Evolutionary conservation across 2,329 filamentous ascomycete genomes (phyloP), one percentile per base, ranked within the genome.

Genomic region (Stylonectria norvegica): DNA sequence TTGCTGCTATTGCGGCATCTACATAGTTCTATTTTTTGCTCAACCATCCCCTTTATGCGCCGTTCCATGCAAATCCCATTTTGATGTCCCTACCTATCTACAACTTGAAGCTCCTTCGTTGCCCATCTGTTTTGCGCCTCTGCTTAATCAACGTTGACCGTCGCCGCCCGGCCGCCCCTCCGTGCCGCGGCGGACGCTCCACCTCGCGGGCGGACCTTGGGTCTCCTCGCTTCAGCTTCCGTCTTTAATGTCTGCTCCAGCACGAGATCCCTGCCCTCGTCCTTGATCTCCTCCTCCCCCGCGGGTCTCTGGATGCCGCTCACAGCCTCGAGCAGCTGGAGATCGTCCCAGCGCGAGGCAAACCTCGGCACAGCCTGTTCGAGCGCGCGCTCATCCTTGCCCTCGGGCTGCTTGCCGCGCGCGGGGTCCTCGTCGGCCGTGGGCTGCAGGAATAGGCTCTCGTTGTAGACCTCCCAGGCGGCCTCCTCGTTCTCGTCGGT

Each of bases 401-500:
- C 47, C 2, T 40, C 48, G 1, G 17, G 43, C 2, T 61, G 54
- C 5, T 42, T 41, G 4, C 57, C 48, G 19, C 42, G 48, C 1
- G 47, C 48, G 4, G 37, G 48, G 1, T 47, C 52, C 0, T 37
- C 49, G 6, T 48, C 48, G 9, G 49, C 27, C 5, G 41, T 20
- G 5, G 56, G 48, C 7, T 44, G 50, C 9, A 68, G 55, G 46
- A 68, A 83, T 48, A 95, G 76, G 48, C 81, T 83, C 51, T 85
- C 79, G 42, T 83, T 76, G 63, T 89, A 95, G 20, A 82, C 75
- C 20, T 79, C 76, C 79, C 87, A 95, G 4, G 89, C 83, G 42
- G 80, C 77, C 48, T 81, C 75, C 40, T 81, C 79, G 57, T 93
- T 85, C 62, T 94, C 88, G 60, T 95, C 87, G 36, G 85, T 76